These are phyloP conservation scores for Talaromyces sp. DNA, from an alignment of 2,329 filamentous ascomycete species.

Conservation along the genomic window DNA sequence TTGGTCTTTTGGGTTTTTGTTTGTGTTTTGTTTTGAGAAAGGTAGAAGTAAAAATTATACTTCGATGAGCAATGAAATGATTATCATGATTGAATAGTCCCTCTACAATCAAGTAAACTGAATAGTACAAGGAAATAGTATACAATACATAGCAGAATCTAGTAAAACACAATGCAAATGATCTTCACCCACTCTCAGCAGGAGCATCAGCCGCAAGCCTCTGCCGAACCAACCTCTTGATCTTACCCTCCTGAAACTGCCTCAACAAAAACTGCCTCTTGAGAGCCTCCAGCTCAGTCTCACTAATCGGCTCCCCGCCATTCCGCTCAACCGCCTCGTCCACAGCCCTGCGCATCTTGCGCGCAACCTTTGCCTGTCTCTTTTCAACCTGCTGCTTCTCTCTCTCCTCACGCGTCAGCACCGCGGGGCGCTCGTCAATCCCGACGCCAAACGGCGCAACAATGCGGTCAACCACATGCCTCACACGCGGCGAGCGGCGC, in stretches of 20 bases:
- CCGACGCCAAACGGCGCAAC: conserved; percentile 33
- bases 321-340: conserved; percentile 11
- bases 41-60: not conserved
- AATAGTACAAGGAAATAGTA: not conserved
- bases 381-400: conserved; percentile 24
- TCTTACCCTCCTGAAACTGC: conserved; percentile 22
- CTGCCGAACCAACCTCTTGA: conserved; percentile 25
- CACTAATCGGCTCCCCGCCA: conserved; percentile 1
- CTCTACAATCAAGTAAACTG: not conserved
- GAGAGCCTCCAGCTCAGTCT: conserved; percentile 20
- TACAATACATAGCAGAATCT: not conserved
- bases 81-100: not conserved
- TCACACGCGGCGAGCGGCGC: conserved; percentile 31
- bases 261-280: conserved; percentile 7
- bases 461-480: conserved; percentile 38
- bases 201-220: conserved; percentile 12
- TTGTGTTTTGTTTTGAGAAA: not conserved
- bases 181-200: not conserved
- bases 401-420: conserved; percentile 30
- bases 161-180: not conserved
- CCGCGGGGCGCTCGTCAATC: conserved; percentile 31
- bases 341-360: conserved; percentile 22
- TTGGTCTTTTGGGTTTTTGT: not conserved
- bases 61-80: not conserved
- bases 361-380: conserved; percentile 26